Percentiles rank a stretch among this genome's conserved stretches.
phyloP scores from a whole-genome alignment of 192 early-diverging fungal species.

The Rhizophagus sp. region DNA sequence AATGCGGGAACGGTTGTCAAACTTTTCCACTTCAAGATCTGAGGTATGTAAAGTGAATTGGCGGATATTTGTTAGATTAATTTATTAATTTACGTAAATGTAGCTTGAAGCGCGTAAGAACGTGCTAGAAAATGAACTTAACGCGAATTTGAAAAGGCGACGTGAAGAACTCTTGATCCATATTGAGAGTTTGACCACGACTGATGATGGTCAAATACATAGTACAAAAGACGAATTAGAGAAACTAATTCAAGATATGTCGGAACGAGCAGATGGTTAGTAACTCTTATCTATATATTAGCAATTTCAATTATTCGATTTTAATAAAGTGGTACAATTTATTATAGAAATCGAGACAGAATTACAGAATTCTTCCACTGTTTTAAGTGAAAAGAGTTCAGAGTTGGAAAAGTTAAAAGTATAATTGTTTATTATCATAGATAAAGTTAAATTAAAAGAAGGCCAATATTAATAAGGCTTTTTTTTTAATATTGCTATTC shows the following conservation, averaged over 20 bases:
- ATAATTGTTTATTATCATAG: neutral
- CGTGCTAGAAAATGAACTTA: slow-evolving; percentile 71
- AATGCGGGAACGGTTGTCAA: slow-evolving; percentile 57
- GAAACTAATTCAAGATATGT: slow-evolving; percentile 40
- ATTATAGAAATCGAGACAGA: slow-evolving; percentile 44
- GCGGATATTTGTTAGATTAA: slow-evolving; percentile 15
- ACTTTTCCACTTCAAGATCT: slow-evolving; percentile 52
- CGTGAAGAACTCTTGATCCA: slow-evolving; percentile 68
- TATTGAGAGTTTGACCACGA: slow-evolving; percentile 52
- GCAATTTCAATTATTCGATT: no score
- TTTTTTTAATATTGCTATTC: neutral
- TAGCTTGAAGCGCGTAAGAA: slow-evolving; percentile 75
- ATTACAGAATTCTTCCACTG: slow-evolving; percentile 28
- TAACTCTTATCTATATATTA: neutral
- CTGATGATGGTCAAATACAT: slow-evolving; percentile 43
- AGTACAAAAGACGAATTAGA: slow-evolving; percentile 33
- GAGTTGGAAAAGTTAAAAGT: slow-evolving; percentile 38
- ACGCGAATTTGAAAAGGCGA: slow-evolving; percentile 65
- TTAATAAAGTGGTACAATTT: neutral
- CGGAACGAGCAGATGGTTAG: slow-evolving; percentile 38
- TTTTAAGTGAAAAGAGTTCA: slow-evolving; percentile 33
- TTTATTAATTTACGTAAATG: neutral
- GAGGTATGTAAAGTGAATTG: slow-evolving; percentile 43
- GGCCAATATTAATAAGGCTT: neutral
- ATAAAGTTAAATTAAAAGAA: neutral